Evolutionary conservation across 306 rosid species (phyloP), one percentile per base, ranked within the genome.

Genomic region (Alnus glutinosa): DNA sequence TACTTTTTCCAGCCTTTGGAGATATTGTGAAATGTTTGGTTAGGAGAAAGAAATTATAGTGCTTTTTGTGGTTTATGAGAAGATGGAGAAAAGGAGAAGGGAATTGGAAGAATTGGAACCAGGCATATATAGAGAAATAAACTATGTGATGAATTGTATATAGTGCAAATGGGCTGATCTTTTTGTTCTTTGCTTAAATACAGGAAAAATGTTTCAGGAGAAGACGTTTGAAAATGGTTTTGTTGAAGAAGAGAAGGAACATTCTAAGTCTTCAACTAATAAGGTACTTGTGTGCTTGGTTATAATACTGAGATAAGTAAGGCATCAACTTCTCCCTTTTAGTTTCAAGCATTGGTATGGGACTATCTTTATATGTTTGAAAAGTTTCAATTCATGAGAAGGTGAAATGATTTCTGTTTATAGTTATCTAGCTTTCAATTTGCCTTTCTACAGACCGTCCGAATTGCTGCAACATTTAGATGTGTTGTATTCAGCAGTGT

Each of bases 161-260:
- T 5, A 32, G 44, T 36, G 19, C 47, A 36, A 15, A 14, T 42
- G 9, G 51, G 32, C 14, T 68, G 30, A 68, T 16, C 4, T 4
- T 11, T 23, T 42, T 68, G 7, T 68, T 64, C 34, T 82, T 58
- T 67, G 37, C 66, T 39, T 76, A 37, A 37, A 59, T 13, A 16
- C 88, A 85, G 87, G 82, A 81, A 85, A 76, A 63, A 88, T 88
- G 92, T 39, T 11, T 47, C 78, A 70, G 78, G 48, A 15, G 18
- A 51, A 58, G 77, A 63, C 4, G 23, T 44, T 36, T 50, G 82
- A 74, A 55, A 80, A 84, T 67, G 82, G 68, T 78, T 64, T 70
- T 39, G 76, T 62, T 47, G 88, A 83, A 83, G 86, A 81, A 23
- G 71, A 74, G 47, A 2, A 36, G 18, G 85, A 59, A 66, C 61